A percentile compares a stretch with the other conserved stretches of the same genome.
Evolutionary conservation across 1,284 basidiomycete genomes (phyloP).

Genomic region (Peniophora sp.): DNA sequence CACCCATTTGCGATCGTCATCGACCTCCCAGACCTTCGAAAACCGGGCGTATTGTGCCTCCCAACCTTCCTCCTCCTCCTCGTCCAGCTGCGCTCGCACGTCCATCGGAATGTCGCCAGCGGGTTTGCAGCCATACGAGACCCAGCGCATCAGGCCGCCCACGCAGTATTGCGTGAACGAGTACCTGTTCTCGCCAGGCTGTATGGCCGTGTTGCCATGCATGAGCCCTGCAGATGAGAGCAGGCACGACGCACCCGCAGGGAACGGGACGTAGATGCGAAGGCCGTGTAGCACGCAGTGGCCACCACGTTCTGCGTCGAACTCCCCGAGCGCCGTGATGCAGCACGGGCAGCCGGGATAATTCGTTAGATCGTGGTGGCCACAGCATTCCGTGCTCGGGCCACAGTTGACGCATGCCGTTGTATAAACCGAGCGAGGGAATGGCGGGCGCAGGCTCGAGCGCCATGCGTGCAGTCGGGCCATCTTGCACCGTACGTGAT

Average conservation of each 20-base stretch:
- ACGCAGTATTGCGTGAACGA: conserved; percentile 18
- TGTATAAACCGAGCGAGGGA: conserved; percentile 10
- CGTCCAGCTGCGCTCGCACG: not conserved
- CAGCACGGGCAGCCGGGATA: conserved; percentile 14
- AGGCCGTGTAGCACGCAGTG: conserved; percentile 20
- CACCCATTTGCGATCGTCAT: not conserved
- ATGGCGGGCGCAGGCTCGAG: not conserved
- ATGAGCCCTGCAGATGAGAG: conserved; percentile 19
- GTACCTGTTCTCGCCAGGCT: conserved; percentile 10
- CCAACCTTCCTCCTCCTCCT: not conserved
- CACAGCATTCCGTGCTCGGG: conserved; percentile 2
- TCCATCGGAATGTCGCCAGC: not conserved
- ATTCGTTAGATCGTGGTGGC: conserved; percentile 8
- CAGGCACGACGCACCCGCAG: conserved; percentile 15
- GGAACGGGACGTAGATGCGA: conserved; percentile 16
- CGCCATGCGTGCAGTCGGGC: not conserved
- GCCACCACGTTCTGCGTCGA: conserved; percentile 15
- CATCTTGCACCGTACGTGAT: not conserved
- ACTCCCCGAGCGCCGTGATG: conserved; percentile 17
- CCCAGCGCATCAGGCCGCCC: conserved; percentile 17
- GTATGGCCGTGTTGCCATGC: conserved; percentile 19
- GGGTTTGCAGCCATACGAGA: conserved; percentile 11
- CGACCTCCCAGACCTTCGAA: not conserved
- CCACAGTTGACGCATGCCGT: conserved; percentile 15
- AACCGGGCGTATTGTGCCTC: not conserved